These are phyloP conservation scores for Tulasnella sp. DNA, from an alignment of 768 basidiomycete species.

Conservation along the genomic window DNA sequence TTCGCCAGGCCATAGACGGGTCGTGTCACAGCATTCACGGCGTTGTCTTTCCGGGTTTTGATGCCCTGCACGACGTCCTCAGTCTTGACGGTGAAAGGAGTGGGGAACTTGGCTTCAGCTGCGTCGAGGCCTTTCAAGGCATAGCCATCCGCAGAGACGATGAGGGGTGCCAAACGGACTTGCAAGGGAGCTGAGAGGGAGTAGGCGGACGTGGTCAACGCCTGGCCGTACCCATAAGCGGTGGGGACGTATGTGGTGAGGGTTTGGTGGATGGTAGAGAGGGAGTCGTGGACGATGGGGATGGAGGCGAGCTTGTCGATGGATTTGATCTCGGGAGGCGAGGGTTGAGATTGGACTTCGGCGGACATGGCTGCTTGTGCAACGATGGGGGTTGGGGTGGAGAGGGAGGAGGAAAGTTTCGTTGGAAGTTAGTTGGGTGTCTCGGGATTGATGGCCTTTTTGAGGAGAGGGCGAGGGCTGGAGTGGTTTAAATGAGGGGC, in stretches of 20 bases:
- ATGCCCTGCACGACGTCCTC: constrained; percentile 64
- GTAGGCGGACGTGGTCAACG: constrained; percentile 59
- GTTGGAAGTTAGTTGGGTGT: not conserved
- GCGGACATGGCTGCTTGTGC: constrained; percentile 18
- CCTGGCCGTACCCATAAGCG: constrained; percentile 59
- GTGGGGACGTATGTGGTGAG: constrained; percentile 59
- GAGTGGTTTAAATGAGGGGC: constrained; percentile 5
- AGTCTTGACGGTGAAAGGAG: constrained; percentile 68
- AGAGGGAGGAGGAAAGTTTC: not conserved
- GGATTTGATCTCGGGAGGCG: constrained; percentile 54
- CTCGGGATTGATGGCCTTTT: not conserved
- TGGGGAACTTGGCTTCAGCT: constrained; percentile 69
- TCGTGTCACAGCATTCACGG: constrained; percentile 46
- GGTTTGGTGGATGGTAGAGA: constrained; percentile 56
- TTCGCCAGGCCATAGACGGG: constrained; percentile 61
- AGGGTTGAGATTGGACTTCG: constrained; percentile 20
- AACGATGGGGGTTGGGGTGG: not conserved
- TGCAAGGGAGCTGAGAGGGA: constrained; percentile 63
- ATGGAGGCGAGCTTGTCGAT: constrained; percentile 65
- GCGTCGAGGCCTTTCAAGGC: constrained; percentile 73
- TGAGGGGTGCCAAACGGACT: constrained; percentile 56
- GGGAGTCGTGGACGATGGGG: constrained; percentile 62
- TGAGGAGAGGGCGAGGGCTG: constrained; percentile 1
- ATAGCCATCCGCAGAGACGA: constrained; percentile 56
- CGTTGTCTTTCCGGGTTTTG: constrained; percentile 54